A percentile compares a stretch with the other conserved stretches of the same genome.
These are phyloP conservation scores for Baudoinia panamericana DNA, from an alignment of 495 filamentous ascomycete species.

Conservation along the genomic window DNA sequence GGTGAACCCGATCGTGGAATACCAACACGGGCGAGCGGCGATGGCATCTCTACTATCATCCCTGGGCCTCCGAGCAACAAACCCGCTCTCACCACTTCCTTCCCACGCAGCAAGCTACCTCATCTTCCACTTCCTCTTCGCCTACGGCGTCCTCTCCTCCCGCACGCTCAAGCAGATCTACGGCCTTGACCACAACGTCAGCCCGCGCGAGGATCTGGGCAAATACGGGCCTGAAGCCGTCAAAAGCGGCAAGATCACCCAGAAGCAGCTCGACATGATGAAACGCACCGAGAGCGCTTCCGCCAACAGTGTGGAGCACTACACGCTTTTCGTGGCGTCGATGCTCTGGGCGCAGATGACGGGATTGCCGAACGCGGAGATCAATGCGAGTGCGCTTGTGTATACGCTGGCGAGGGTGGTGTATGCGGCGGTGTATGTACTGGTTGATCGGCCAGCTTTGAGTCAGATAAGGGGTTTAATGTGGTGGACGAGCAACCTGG, in stretches of 20 bases:
- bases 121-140: slow-evolving; percentile 36
- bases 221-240: slow-evolving; percentile 38
- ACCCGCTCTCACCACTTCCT: not conserved
- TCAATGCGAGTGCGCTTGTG: slow-evolving; percentile 35
- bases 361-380: slow-evolving; percentile 27
- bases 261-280: slow-evolving; percentile 33
- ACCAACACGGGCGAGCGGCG: too few species aligned
- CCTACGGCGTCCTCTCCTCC: slow-evolving; percentile 34
- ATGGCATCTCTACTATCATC: slow-evolving; percentile 11
- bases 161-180: slow-evolving; percentile 33
- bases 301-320: slow-evolving; percentile 39
- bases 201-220: slow-evolving; percentile 35
- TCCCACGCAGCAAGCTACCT: slow-evolving; percentile 31
- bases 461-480: slow-evolving; percentile 33
- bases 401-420: slow-evolving; percentile 35
- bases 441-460: slow-evolving; percentile 26
- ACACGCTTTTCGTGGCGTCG: slow-evolving; percentile 32
- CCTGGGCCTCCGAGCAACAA: slow-evolving; percentile 9
- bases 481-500: slow-evolving; percentile 39
- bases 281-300: slow-evolving; percentile 37
- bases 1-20: too few species aligned
- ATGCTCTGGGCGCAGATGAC: slow-evolving; percentile 20
- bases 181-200: slow-evolving; percentile 38
- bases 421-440: slow-evolving; percentile 32
- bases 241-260: slow-evolving; percentile 36